These are phyloP conservation scores for Fremontodendron californicum DNA, from an alignment of 345 rosid species.

Conservation along the genomic window DNA sequence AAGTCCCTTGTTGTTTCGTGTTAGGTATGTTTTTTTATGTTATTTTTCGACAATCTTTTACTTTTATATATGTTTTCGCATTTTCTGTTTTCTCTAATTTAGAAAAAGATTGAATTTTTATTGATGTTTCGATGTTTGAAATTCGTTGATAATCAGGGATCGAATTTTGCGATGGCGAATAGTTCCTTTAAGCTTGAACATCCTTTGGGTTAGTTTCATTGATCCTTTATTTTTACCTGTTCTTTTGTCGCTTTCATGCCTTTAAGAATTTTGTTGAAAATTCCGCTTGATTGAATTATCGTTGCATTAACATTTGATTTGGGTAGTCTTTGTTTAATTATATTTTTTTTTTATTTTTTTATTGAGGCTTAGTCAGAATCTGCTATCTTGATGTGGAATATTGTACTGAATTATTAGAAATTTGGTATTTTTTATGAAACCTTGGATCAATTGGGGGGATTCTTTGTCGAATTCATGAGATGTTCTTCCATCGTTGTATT, in stretches of 20 bases:
- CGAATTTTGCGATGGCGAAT: slow-evolving; percentile 45
- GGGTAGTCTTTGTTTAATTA: not conserved
- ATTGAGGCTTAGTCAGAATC: not conserved
- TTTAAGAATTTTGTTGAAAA: not conserved
- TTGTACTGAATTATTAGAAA: not conserved
- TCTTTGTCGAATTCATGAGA: not conserved
- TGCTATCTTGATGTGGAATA: not conserved
- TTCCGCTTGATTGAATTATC: not conserved
- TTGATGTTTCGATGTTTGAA: slow-evolving; percentile 47
- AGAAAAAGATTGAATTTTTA: not conserved
- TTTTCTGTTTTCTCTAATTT: not conserved
- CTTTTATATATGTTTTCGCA: not conserved
- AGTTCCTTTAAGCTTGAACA: slow-evolving; percentile 62
- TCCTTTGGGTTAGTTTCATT: slow-evolving; percentile 49
- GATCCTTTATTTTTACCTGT: not conserved
- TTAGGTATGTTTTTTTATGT: slow-evolving; percentile 28
- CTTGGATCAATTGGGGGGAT: not conserved
- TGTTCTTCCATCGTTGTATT: not conserved
- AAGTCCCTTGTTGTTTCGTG: slow-evolving; percentile 19
- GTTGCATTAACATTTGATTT: not conserved
- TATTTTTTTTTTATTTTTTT: not conserved
- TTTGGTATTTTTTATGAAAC: not conserved
- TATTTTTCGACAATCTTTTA: not conserved
- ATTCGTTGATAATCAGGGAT: slow-evolving; percentile 26
- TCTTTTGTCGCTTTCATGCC: not conserved